Base-by-base conservation (phyloP, 148 eudicot genomes). In the Linanthus parryae region DNA sequence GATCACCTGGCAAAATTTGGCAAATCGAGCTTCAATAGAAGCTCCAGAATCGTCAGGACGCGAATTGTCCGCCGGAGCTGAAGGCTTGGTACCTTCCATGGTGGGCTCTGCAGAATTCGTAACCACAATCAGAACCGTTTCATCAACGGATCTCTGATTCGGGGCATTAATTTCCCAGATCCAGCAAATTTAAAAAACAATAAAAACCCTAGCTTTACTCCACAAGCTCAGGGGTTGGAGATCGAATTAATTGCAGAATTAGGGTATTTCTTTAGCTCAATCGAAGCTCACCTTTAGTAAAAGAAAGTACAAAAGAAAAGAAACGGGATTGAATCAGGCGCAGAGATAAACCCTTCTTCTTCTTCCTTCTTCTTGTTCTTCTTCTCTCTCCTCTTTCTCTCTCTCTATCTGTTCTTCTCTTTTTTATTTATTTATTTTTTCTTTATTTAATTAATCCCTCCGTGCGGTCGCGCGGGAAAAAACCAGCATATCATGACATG, bases 1-100 rank as follows among this genome's bases (percentile, higher is more conserved):
- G 23, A 33, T 7, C 50, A 28, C 97, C 97, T 90, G 75, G 88
- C 97, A 90, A 37, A 80, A 71, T 6, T 67, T 55, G 18, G 55
- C 24, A 34, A 85, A 90, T 57, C 92, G 83, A 73, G 80, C 73
- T 72, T 76, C 82, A 6, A 70, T 38, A 22, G 81, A 73, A 25
- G 25, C 57, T 14, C 41, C 62, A 9, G 31, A 52, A 17, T 70
- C 64, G 35, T 57, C 71, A 8, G 44, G 12, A 22, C 33, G 39
- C 22, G 60, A 45, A 64, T 28, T 49, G 12, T 52, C 44, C 3
- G 35, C 24, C 18, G 62, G 16, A 23, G 42, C 42, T 10, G 42
- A 12, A 35, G 64, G 28, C 48, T 65, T 78, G 1, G 35, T 34
- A 22, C 59, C 77, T 52, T 64, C 85, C 84, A 73, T 73, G 17